Conservation (phyloP, 2,329 filamentous ascomycete genomes). For the Aspergillus versicolor region DNA sequence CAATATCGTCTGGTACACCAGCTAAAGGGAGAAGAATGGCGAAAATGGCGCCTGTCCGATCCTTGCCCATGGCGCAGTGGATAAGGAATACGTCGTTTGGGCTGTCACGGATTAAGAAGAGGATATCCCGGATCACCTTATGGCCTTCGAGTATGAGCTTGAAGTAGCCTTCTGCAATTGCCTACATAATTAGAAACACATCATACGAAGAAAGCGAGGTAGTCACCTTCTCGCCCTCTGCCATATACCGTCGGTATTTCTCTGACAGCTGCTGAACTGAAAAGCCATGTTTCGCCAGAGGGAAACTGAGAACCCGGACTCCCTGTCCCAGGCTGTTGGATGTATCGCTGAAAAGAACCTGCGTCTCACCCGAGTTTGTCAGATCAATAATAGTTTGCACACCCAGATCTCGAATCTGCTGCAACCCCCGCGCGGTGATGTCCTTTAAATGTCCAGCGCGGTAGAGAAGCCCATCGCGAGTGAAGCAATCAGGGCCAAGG, state of each 20-base stretch:
- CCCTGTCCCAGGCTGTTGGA: too few relatives aligned
- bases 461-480: not conserved
- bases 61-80: conserved; percentile 3
- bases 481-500: not conserved
- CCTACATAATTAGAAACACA: not conserved
- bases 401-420: not conserved
- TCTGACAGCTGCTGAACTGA: not conserved
- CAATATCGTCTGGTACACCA: not conserved
- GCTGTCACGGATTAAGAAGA: not conserved
- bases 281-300: conserved; percentile 1
- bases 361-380: not conserved
- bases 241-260: conserved; percentile 3
- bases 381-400: conserved; percentile 1
- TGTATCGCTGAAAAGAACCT: not conserved
- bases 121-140: not conserved
- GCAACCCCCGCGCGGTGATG: not conserved
- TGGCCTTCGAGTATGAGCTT: not conserved
- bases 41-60: not conserved
- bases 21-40: not conserved
- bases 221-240: not conserved
- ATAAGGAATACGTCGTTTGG: not conserved
- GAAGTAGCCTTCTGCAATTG: conserved; percentile 1
- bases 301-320: not conserved
- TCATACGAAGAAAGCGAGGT: not conserved
- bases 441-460: not conserved